phyloP scores from a whole-genome alignment of 2,329 filamentous ascomycete genomes.

The Colletotrichum echinochloae region DNA sequence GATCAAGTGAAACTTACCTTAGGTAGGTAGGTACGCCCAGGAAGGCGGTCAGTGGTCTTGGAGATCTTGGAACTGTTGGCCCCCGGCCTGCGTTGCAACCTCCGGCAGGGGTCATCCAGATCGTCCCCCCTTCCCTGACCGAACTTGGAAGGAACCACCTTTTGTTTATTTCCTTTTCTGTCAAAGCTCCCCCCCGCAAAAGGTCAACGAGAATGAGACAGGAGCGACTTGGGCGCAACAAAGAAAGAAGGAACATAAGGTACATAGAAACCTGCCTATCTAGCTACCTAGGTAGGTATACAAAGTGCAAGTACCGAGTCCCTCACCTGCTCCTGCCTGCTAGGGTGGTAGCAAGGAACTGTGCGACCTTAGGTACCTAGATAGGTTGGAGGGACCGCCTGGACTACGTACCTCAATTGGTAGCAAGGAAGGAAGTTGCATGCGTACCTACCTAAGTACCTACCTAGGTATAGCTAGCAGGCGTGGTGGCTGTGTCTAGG shows the following conservation, averaged over 20 bases:
- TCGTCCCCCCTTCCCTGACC: conserved; percentile 3
- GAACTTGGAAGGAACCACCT: background rate
- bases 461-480: background rate
- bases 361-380: no score
- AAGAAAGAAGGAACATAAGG: background rate
- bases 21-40: background rate
- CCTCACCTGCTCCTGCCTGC: no score
- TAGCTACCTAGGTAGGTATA: no score
- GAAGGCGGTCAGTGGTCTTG: conserved; percentile 6
- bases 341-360: no score
- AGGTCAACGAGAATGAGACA: background rate
- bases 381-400: no score
- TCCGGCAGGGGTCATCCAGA: conserved; percentile 1
- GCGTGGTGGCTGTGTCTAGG: no score
- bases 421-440: background rate
- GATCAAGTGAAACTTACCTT: background rate
- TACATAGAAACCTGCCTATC: no score
- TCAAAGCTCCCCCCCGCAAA: no score
- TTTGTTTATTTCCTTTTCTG: background rate
- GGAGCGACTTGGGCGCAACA: background rate
- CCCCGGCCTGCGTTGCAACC: background rate
- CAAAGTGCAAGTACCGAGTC: background rate
- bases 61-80: background rate
- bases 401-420: no score
- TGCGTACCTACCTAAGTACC: background rate